These are phyloP conservation scores for Scedosporium apiospermum DNA, from an alignment of 2,329 filamentous ascomycete genomes.

Conservation along the genomic window DNA sequence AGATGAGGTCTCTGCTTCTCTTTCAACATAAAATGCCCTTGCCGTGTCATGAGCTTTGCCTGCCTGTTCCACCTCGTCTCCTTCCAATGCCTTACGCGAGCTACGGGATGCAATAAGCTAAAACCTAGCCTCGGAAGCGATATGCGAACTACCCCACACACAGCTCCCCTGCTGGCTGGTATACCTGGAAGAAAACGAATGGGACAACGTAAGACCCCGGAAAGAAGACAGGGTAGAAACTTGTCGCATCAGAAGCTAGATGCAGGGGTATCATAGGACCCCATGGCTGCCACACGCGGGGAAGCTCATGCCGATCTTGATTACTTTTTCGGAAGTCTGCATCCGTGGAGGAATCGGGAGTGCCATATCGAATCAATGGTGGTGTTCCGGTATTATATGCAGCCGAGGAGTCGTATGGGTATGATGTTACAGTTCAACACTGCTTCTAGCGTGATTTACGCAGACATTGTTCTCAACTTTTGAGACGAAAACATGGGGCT, in stretches of 20 bases:
- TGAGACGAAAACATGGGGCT: too few relatives aligned
- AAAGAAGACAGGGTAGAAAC: background rate
- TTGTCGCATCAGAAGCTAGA: background rate
- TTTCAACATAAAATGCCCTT: too few relatives aligned
- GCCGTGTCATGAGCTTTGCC: too few relatives aligned
- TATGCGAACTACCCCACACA: background rate
- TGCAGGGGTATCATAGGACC: background rate
- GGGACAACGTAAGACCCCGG: background rate
- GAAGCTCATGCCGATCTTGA: background rate
- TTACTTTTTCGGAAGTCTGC: background rate
- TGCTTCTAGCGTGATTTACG: too few relatives aligned
- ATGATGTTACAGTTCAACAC: too few relatives aligned
- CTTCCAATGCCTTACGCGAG: too few relatives aligned
- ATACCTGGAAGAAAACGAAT: background rate
- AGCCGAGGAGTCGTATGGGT: too few relatives aligned
- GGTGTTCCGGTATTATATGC: too few relatives aligned
- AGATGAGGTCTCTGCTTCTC: too few relatives aligned
- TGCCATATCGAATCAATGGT: too few relatives aligned
- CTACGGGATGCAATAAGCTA: background rate
- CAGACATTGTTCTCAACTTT: too few relatives aligned
- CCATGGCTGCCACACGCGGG: background rate
- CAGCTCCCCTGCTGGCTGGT: background rate
- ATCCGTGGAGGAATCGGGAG: background rate
- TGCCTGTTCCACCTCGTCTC: too few relatives aligned
- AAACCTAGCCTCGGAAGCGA: background rate